A percentile compares a stretch with the other conserved stretches of the same genome.
Conservation (phyloP, 1,284 basidiomycete genomes). For the Marasmius tenuissimus region DNA sequence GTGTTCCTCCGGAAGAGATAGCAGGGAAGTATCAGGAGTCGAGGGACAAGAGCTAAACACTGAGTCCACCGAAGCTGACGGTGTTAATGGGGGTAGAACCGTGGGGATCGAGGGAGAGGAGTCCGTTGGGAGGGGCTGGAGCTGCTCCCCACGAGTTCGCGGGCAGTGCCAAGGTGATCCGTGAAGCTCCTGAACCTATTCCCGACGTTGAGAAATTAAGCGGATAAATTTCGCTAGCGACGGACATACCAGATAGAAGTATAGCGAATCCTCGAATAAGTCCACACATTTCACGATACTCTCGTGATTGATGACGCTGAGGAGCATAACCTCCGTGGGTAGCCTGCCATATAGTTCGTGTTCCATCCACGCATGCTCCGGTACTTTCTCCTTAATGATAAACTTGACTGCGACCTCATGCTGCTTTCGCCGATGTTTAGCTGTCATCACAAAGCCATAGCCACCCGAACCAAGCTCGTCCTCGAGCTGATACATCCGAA, state of each 20-base stretch:
- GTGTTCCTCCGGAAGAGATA: not conserved
- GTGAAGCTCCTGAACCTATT: constrained; percentile 87
- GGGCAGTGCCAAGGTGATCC: constrained; percentile 78
- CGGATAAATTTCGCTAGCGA: constrained; percentile 1
- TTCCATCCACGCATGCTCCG: constrained; percentile 77
- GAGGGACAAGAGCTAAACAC: constrained; percentile 20
- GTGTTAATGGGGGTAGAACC: constrained; percentile 58
- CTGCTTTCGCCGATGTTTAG: constrained; percentile 51
- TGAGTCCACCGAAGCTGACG: constrained; percentile 50
- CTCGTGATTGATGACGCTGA: constrained; percentile 74
- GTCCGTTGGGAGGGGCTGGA: constrained; percentile 20
- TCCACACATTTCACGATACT: constrained; percentile 84
- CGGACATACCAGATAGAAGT: constrained; percentile 80
- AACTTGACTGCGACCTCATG: constrained; percentile 91
- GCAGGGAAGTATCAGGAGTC: constrained; percentile 16
- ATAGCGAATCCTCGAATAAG: constrained; percentile 79
- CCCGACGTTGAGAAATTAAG: not conserved
- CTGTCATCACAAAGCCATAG: constrained; percentile 91
- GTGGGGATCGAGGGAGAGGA: constrained; percentile 34
- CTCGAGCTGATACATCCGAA: constrained; percentile 63
- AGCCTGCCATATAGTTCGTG: constrained; percentile 61
- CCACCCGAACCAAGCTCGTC: constrained; percentile 89
- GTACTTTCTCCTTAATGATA: constrained; percentile 84
- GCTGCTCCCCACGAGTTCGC: constrained; percentile 23
- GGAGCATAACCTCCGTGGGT: constrained; percentile 80